phyloP scores from a whole-genome alignment of 1,139 yeast genomes.

The Lodderomyces beijingensis region DNA sequence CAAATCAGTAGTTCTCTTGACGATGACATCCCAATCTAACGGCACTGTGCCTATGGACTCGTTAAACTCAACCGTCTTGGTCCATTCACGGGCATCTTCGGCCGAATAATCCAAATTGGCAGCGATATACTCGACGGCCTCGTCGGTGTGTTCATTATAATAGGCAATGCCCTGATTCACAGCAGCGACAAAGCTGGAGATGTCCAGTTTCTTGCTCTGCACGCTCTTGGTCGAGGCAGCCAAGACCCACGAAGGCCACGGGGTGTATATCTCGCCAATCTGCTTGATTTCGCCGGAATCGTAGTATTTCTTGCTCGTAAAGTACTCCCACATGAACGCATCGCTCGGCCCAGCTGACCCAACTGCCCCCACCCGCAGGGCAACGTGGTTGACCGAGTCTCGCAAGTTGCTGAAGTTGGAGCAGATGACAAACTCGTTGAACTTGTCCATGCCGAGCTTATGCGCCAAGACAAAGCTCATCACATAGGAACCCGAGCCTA shows the following conservation, averaged over 20 bases:
- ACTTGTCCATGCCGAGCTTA: constrained; percentile 44
- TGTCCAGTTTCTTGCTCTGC: constrained; percentile 19
- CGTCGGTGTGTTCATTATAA: constrained; percentile 56
- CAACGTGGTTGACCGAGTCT: constrained; percentile 60
- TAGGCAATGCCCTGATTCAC: constrained; percentile 65
- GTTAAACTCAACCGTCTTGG: constrained; percentile 67
- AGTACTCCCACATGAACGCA: constrained; percentile 95
- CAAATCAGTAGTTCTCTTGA: constrained; percentile 56
- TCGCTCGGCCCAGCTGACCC: constrained; percentile 39
- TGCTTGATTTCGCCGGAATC: constrained; percentile 74
- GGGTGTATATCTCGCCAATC: constrained; percentile 86
- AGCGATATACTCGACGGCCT: constrained; percentile 63
- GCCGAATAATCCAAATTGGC: constrained; percentile 68
- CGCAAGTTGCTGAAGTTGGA: constrained; percentile 72
- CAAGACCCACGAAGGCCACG: constrained; percentile 96
- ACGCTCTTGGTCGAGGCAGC: constrained; percentile 43
- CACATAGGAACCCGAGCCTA: constrained; percentile 88
- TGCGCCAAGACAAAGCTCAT: constrained; percentile 84
- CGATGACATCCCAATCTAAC: constrained; percentile 49
- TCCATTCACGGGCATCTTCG: constrained; percentile 78
- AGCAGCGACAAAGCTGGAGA: constrained; percentile 46
- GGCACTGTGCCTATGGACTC: constrained; percentile 34
- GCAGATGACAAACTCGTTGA: constrained; percentile 50
- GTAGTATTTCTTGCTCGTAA: constrained; percentile 81
- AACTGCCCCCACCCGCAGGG: constrained; percentile 18